A percentile compares a stretch with the other conserved stretches of the same genome.
Conservation (phyloP, 176 grass and related monocot genomes). For the Tillandsia fasciculata region DNA sequence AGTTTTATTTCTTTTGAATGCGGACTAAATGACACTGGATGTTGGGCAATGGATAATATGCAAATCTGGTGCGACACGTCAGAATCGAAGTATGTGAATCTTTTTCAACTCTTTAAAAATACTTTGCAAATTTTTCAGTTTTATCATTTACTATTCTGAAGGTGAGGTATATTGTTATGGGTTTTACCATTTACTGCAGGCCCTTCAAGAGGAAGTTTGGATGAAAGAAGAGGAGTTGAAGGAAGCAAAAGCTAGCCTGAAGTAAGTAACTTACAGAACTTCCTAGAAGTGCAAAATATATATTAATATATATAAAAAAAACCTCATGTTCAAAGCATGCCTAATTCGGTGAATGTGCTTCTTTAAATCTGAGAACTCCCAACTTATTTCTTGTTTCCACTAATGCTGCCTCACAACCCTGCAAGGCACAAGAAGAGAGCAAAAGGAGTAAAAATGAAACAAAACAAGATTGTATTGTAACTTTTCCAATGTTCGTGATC, state of each 20-base stretch:
- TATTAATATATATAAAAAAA: too few species aligned
- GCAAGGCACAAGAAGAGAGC: too few species aligned
- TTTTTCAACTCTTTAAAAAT: not conserved
- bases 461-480: not conserved
- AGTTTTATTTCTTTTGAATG: not conserved
- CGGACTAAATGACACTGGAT: not conserved
- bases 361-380: not conserved
- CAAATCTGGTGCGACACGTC: not conserved
- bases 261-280: not conserved
- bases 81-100: conserved; percentile 2
- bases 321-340: too few species aligned
- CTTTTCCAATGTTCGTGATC: not conserved
- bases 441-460: not conserved
- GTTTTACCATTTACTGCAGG: not conserved
- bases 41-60: not conserved
- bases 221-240: not conserved
- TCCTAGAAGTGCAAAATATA: not conserved
- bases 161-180: not conserved
- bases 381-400: not conserved
- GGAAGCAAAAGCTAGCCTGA: not conserved
- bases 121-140: not conserved
- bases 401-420: too few species aligned
- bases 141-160: not conserved
- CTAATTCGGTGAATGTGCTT: not conserved
- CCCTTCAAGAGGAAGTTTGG: not conserved